Base-by-base conservation (phyloP, 192 early-diverging fungal genomes). In the Coemansia sp. region DNA sequence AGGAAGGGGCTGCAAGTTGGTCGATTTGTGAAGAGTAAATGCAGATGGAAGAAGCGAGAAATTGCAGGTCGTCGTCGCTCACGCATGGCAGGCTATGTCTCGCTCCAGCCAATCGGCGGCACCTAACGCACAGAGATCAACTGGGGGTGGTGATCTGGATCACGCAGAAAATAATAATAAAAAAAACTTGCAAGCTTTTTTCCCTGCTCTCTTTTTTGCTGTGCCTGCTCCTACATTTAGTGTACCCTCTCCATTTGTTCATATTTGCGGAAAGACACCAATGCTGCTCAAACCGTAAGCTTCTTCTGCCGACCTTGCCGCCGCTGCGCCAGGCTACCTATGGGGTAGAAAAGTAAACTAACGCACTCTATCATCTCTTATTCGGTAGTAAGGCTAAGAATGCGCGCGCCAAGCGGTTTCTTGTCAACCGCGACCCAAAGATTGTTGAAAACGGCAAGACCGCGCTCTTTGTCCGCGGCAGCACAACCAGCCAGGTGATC, bases 401-500 rank as follows among this genome's bases (percentile, higher is more conserved):
- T 56, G 93, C 95, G 43, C 90, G 91, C 55, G 83, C 89, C 29
- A 91, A 89, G 85, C 87, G 97, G 56, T 87, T 87, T 22, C 72
- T 93, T 56, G 86, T 91, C 61, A 91, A 93, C 70, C 84, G 90
- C 53, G 95, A 93, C 65, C 86, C 97, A 44, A 90, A 95, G 79
- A 83, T 91, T 7, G 85, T 91, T 29, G 97, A 99, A 68, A 93
- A 90, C 70, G 81, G 86, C 39, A 99, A 99, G 72, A 87, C 88
- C 14, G 89, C 94, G 37, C 84, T 99, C 26, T 91, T 98, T 67
- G 74, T 98, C 29, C 87, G 89, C 53, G 92, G 93, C 43, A 90
- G 87, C 48, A 88, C 84, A 41, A 94, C 97, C 34, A 93, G 87
- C 63, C 86, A 94, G 62, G 75, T 91, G 22, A 88, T 95, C 36